Conservation (phyloP, 495 filamentous ascomycete species). For the Glarea lozoyensis region DNA sequence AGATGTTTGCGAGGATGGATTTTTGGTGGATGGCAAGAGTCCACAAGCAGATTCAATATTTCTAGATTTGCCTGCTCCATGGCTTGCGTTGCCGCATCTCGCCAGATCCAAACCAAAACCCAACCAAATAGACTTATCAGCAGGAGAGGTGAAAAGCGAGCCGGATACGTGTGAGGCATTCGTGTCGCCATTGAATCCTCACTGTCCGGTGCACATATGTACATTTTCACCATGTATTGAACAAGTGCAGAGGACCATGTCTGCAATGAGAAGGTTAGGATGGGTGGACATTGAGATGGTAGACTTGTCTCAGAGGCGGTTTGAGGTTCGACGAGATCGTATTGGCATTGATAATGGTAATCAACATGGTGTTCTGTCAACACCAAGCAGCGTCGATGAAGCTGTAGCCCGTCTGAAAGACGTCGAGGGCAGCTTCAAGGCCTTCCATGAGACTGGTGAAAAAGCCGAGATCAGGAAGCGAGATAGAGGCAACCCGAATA, state of each 20-base stretch:
- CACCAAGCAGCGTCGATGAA: conserved; percentile 64
- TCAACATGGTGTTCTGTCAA: conserved; percentile 48
- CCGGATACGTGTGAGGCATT: conserved; percentile 22
- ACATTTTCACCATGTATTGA: conserved; percentile 96
- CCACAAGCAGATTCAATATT: conserved; percentile 77
- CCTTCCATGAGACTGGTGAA: conserved; percentile 37
- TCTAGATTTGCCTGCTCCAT: conserved; percentile 87
- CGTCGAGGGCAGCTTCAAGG: conserved; percentile 56
- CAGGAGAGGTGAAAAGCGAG: conserved; percentile 23
- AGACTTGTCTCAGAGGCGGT: conserved; percentile 63
- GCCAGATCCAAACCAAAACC: conserved; percentile 44
- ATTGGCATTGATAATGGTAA: conserved; percentile 49
- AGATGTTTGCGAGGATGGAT: conserved; percentile 86
- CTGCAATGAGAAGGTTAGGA: conserved; percentile 62
- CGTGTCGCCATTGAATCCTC: conserved; percentile 62
- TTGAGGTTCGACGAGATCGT: conserved; percentile 78
- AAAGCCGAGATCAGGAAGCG: conserved; percentile 12
- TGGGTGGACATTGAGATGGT: conserved; percentile 94
- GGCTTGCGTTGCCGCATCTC: conserved; percentile 80
- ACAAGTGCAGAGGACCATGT: conserved; percentile 78
- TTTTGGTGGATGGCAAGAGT: conserved; percentile 45
- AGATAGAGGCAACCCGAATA: conserved; percentile 20
- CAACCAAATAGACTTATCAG: conserved; percentile 56
- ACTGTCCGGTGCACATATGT: conserved; percentile 62
- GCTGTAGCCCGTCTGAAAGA: conserved; percentile 61